Conservation (phyloP, 2,329 filamentous ascomycete species). For the Trichocomaceae sp. region DNA sequence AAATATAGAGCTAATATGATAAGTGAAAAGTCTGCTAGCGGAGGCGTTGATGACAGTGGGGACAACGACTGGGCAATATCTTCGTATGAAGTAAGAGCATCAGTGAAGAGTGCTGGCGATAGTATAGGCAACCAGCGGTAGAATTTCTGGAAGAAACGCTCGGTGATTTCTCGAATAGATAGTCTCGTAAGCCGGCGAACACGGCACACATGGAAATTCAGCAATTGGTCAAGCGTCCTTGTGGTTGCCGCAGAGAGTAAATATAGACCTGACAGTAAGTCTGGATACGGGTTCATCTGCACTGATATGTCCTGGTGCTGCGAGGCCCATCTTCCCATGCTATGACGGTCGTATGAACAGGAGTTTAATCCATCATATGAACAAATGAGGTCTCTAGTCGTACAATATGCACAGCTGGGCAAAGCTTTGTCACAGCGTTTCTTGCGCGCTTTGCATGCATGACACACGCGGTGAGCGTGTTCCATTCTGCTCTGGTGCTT, state of each 20-base stretch:
- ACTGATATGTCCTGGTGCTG: background rate
- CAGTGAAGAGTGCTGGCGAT: background rate
- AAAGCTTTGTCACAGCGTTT: conserved; percentile 3
- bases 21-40: background rate
- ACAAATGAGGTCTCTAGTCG: background rate
- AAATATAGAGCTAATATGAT: background rate
- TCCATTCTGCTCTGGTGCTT: background rate
- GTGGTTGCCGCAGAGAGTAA: background rate
- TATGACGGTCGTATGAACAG: background rate
- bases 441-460: background rate
- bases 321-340: background rate
- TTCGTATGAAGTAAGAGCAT: background rate
- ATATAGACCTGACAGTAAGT: background rate
- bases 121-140: conserved; percentile 3
- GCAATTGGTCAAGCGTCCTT: background rate
- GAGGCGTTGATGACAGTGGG: background rate
- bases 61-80: background rate
- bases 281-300: background rate
- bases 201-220: background rate
- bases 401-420: background rate
- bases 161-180: background rate
- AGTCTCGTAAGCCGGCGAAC: background rate
- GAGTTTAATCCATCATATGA: background rate
- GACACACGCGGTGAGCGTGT: background rate
- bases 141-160: background rate